Conservation (phyloP, 495 filamentous ascomycete species). For the Podospora bellae-mahoneyi region DNA sequence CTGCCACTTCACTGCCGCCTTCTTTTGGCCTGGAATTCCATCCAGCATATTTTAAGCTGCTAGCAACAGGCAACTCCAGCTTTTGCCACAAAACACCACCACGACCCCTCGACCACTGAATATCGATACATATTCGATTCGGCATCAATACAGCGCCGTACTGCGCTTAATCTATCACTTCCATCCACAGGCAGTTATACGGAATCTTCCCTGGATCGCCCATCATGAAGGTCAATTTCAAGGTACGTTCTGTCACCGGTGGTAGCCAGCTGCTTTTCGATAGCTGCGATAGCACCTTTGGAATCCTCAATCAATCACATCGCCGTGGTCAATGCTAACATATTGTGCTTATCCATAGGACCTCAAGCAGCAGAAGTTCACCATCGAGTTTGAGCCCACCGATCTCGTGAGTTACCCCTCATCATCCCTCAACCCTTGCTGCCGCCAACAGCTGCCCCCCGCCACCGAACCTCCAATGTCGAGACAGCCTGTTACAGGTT, state of each 20-base stretch:
- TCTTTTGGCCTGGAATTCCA: neutral
- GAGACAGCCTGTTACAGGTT: neutral
- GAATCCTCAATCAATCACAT: neutral
- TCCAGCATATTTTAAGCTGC: neutral
- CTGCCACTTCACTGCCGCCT: slow-evolving; percentile 1
- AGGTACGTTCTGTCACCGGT: slow-evolving; percentile 35
- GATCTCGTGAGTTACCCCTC: slow-evolving; percentile 70
- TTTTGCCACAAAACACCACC: slow-evolving; percentile 21
- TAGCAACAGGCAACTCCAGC: neutral
- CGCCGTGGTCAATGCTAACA: slow-evolving; percentile 16
- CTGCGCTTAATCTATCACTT: slow-evolving; percentile 4
- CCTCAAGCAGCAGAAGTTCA: slow-evolving; percentile 96
- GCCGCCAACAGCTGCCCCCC: slow-evolving; percentile 12
- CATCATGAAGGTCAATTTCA: slow-evolving; percentile 53
- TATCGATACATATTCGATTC: neutral
- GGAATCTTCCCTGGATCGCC: slow-evolving; percentile 18
- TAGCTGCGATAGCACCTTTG: neutral
- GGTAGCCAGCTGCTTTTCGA: neutral
- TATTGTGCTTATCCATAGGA: slow-evolving; percentile 56
- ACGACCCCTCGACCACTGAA: slow-evolving; percentile 2
- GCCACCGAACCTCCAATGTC: slow-evolving; percentile 8
- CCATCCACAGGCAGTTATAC: neutral
- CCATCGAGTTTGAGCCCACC: slow-evolving; percentile 86
- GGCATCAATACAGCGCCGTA: neutral
- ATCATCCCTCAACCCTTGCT: slow-evolving; percentile 8